These are phyloP conservation scores for Abrus pulchellus DNA, from an alignment of 306 rosid species.

Conservation along the genomic window DNA sequence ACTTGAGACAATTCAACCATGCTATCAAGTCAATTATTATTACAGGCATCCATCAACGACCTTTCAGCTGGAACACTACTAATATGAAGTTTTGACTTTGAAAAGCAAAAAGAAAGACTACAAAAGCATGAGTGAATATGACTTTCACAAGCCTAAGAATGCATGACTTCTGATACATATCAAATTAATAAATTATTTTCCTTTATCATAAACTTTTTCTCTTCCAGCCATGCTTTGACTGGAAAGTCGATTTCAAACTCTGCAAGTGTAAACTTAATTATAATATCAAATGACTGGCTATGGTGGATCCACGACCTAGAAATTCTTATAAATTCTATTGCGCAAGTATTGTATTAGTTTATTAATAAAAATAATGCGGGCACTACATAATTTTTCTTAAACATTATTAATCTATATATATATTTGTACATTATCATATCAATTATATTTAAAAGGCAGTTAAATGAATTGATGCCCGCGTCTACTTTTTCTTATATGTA, in stretches of 20 bases:
- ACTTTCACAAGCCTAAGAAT: conserved; percentile 11
- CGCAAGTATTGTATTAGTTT: not conserved
- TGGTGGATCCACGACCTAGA: not conserved
- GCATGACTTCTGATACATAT: not conserved
- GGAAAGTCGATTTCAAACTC: conserved; percentile 25
- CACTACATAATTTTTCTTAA: not conserved
- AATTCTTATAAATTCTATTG: not conserved
- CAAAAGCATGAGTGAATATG: conserved; percentile 38
- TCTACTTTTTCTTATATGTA: no score
- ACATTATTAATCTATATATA: no score
- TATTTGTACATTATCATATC: no score
- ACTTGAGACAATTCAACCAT: not conserved
- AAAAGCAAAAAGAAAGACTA: conserved; percentile 19
- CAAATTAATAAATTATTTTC: not conserved
- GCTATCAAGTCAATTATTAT: conserved; percentile 7
- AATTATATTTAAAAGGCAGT: no score
- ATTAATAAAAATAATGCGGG: not conserved
- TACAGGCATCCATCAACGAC: conserved; percentile 4
- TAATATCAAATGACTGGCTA: not conserved
- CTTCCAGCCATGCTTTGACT: conserved; percentile 43
- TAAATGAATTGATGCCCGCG: no score
- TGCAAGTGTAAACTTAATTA: conserved; percentile 3
- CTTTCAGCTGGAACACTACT: not conserved
- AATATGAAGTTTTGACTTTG: conserved; percentile 32
- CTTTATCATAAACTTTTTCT: not conserved